These are phyloP conservation scores for Globisporangium mamillatum DNA, from an alignment of 352 stramenopile species.

Conservation along the genomic window DNA sequence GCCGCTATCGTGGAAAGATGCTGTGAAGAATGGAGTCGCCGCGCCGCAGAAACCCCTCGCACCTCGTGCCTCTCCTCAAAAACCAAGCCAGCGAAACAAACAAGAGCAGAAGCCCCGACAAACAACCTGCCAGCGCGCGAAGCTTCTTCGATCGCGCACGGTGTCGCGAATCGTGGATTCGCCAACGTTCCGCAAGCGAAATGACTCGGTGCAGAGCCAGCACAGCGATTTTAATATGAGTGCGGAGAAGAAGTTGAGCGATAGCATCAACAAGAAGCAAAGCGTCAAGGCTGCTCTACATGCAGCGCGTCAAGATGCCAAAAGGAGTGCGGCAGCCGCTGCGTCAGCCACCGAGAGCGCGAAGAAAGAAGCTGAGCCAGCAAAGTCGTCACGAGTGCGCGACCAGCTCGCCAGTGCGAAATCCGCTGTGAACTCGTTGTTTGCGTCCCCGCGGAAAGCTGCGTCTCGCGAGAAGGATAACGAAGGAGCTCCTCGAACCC, in stretches of 20 bases:
- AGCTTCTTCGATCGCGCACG: slow-evolving; percentile 34
- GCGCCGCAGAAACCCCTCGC: slow-evolving; percentile 13
- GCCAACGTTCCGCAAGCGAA: slow-evolving; percentile 28
- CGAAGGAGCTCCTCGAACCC: slow-evolving; percentile 1
- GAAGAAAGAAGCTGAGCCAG: background rate
- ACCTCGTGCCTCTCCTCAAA: slow-evolving; percentile 9
- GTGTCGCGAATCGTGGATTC: slow-evolving; percentile 35
- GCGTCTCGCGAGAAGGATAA: slow-evolving; percentile 2
- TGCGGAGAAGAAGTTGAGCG: slow-evolving; percentile 15
- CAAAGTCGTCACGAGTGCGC: background rate
- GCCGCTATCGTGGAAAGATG: slow-evolving; percentile 41
- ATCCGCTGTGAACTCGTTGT: background rate
- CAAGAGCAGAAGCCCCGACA: slow-evolving; percentile 12
- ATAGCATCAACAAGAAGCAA: background rate
- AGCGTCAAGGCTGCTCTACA: background rate
- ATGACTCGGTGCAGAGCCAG: slow-evolving; percentile 19
- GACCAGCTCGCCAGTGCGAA: background rate
- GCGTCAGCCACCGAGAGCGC: background rate
- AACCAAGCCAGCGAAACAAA: slow-evolving; percentile 3
- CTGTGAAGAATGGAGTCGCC: slow-evolving; percentile 27
- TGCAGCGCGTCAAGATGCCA: background rate
- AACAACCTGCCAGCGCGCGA: slow-evolving; percentile 20
- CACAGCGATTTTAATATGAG: slow-evolving; percentile 6
- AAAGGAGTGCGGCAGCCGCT: background rate
- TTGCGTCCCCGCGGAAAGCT: slow-evolving; percentile 14